Conservation (phyloP, 345 rosid species). For the Conringia planisiliqua region DNA sequence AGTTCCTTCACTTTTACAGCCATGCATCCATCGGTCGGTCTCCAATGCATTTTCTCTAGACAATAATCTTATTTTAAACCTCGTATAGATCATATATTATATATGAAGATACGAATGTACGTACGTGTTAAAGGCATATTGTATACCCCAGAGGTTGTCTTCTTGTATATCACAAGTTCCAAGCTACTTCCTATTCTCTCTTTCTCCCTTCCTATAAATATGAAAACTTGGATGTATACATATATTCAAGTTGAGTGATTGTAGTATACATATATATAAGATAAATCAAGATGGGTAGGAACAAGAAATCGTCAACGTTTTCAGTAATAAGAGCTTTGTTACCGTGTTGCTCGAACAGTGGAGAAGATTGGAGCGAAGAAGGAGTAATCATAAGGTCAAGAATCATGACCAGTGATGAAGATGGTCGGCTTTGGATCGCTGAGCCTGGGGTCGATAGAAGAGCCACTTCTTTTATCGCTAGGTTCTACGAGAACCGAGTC, state of each 20-base stretch:
- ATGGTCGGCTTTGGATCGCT: slow-evolving; percentile 65
- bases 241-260: not conserved
- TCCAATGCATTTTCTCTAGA: slow-evolving; percentile 15
- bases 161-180: slow-evolving; percentile 12
- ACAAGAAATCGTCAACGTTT: slow-evolving; percentile 25
- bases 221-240: not conserved
- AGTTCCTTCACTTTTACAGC: slow-evolving; percentile 27
- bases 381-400: slow-evolving; percentile 47
- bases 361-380: slow-evolving; percentile 47
- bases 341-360: slow-evolving; percentile 53
- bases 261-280: not conserved
- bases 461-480: slow-evolving; percentile 68
- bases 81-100: slow-evolving; percentile 24
- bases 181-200: slow-evolving; percentile 26
- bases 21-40: slow-evolving; percentile 33
- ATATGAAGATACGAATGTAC: slow-evolving; percentile 8
- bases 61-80: slow-evolving; percentile 28
- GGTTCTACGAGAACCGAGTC: slow-evolving; percentile 54
- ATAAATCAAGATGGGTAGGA: slow-evolving; percentile 25
- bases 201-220: slow-evolving; percentile 23
- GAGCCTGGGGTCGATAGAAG: slow-evolving; percentile 73
- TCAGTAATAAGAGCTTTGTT: slow-evolving; percentile 44
- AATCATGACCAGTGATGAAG: slow-evolving; percentile 62
- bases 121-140: slow-evolving; percentile 20
- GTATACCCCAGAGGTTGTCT: slow-evolving; percentile 1